Evolutionary conservation across 1,284 basidiomycete species (phyloP).

Genomic region (Ceratobasidium sp.): DNA sequence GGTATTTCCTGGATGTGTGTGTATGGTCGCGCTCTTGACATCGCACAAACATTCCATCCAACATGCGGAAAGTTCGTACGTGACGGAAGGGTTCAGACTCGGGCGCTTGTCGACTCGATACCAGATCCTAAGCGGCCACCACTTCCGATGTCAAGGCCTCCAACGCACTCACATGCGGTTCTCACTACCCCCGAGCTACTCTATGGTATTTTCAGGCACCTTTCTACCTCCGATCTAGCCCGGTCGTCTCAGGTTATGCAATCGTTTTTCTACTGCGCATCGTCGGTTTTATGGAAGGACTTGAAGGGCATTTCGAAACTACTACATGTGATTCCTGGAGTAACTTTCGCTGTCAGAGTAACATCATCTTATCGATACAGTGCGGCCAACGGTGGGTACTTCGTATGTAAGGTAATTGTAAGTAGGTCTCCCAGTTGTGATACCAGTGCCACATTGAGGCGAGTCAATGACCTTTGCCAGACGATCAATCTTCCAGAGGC

Average conservation of each 20-base stretch:
- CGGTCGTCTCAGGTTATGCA: slow-evolving; percentile 10
- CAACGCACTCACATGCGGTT: no score
- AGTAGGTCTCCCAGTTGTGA: not conserved
- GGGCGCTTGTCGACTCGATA: no score
- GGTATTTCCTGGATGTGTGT: no score
- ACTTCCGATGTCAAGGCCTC: no score
- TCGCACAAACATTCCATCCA: no score
- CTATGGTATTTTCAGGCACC: not conserved
- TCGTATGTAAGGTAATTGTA: not conserved
- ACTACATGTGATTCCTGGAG: not conserved
- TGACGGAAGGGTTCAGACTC: no score
- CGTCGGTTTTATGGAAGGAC: slow-evolving; percentile 25
- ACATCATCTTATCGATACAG: not conserved
- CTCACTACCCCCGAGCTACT: not conserved
- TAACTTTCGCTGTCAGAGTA: no score
- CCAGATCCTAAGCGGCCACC: no score
- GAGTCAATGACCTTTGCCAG: not conserved
- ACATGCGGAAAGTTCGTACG: no score
- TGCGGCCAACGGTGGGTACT: no score
- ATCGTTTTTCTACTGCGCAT: slow-evolving; percentile 14
- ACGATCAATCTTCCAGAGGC: slow-evolving; percentile 6
- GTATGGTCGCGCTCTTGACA: no score
- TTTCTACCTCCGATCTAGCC: not conserved
- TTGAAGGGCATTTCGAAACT: slow-evolving; percentile 10
- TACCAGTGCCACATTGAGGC: not conserved